Percentiles rank a stretch among this genome's conserved stretches.
These are phyloP conservation scores for Moricandia arvensis DNA, from an alignment of 345 rosid species.

Conservation along the genomic window DNA sequence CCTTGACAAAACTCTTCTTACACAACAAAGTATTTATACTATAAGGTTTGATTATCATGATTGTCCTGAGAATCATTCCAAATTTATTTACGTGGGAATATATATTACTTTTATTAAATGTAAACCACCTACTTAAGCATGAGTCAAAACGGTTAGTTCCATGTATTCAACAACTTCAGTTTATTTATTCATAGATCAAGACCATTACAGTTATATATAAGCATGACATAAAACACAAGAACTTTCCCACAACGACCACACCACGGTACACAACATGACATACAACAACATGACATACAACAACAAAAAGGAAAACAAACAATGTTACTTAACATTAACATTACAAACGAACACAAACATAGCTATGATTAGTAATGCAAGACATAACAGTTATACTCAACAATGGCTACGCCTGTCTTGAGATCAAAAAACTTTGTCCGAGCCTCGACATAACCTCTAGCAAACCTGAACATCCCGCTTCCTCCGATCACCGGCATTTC, in stretches of 20 bases:
- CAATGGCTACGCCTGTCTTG: constrained; percentile 31
- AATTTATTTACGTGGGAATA: too few relatives aligned
- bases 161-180: too few relatives aligned
- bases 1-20: neutral
- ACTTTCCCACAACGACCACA: neutral
- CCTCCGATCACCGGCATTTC: constrained; percentile 63
- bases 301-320: neutral
- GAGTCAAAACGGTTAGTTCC: too few relatives aligned
- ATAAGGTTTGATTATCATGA: constrained; percentile 1
- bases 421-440: constrained; percentile 29
- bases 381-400: constrained; percentile 41
- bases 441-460: constrained; percentile 53
- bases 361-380: constrained; percentile 25
- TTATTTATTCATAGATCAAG: too few relatives aligned
- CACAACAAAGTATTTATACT: neutral
- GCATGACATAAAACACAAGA: neutral
- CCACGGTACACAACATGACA: neutral
- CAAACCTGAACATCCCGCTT: constrained; percentile 52
- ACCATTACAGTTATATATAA: neutral
- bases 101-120: too few relatives aligned
- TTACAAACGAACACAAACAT: neutral
- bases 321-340: neutral
- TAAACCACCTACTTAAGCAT: too few relatives aligned
- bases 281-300: constrained; percentile 1
- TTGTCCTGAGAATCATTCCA: neutral